Evolutionary conservation across 2,329 filamentous ascomycete genomes (phyloP).

Genomic region (Ceratocystis huliohia): DNA sequence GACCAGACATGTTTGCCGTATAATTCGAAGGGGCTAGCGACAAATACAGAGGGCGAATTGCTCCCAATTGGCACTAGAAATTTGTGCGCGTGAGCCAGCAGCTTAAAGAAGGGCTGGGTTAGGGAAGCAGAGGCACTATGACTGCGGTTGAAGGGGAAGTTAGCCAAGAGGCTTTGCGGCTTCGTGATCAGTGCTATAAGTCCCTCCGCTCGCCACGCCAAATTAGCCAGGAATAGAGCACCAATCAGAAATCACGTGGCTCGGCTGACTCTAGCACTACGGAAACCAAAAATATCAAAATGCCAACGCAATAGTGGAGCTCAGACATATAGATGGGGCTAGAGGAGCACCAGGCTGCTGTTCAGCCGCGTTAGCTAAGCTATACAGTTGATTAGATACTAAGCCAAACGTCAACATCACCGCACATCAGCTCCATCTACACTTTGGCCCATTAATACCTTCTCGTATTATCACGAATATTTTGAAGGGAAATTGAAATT

Average conservation of each 20-base stretch:
- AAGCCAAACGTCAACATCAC: not conserved
- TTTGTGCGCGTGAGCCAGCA: not conserved
- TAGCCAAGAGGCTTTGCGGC: not conserved
- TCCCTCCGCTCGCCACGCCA: conserved; percentile 1
- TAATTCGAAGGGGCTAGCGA: not conserved
- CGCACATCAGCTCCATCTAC: no score
- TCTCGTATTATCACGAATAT: no score
- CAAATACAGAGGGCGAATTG: not conserved
- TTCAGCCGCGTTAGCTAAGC: conserved; percentile 29
- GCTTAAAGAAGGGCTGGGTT: not conserved
- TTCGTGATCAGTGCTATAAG: conserved; percentile 5
- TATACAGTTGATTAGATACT: conserved; percentile 7
- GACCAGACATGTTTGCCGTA: conserved; percentile 39
- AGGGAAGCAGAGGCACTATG: not conserved
- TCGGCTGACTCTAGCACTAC: conserved; percentile 14
- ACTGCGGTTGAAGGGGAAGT: not conserved
- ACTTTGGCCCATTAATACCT: no score
- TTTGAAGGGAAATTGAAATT: not conserved
- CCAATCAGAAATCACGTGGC: conserved; percentile 16
- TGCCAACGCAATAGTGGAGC: not conserved
- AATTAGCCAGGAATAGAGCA: not conserved
- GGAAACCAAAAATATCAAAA: not conserved
- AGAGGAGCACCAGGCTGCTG: conserved; percentile 29
- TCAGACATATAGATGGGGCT: not conserved
- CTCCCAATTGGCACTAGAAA: conserved; percentile 2